Conservation (phyloP, 192 early-diverging fungal species). For the Gamsiella multidivaricata region DNA sequence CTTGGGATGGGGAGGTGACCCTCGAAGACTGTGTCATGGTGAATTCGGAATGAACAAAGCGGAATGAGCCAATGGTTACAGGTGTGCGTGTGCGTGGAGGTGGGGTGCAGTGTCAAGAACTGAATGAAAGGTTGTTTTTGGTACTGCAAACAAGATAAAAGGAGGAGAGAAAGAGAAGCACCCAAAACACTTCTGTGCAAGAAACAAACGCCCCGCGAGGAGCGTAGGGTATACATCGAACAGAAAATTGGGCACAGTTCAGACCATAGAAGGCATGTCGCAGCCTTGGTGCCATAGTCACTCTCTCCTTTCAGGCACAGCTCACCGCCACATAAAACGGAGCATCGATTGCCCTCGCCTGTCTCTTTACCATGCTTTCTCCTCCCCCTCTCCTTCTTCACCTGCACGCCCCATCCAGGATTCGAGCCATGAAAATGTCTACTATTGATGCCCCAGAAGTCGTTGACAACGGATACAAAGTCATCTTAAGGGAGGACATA, state of each 20-base stretch:
- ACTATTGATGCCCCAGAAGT: background rate
- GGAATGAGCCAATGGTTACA: background rate
- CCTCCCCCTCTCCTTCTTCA: no score
- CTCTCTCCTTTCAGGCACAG: no score
- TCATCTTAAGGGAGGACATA: background rate
- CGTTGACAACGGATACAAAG: background rate
- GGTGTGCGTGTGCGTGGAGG: background rate
- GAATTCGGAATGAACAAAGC: background rate
- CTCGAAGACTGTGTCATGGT: slow-evolving; percentile 30
- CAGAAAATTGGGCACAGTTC: no score
- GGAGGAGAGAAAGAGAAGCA: background rate
- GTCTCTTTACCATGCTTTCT: no score
- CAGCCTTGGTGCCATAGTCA: no score
- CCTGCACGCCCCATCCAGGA: no score
- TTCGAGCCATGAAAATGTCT: background rate
- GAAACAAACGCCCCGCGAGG: no score
- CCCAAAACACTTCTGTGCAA: no score
- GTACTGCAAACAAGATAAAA: background rate
- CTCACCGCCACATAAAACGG: no score
- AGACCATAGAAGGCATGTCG: no score
- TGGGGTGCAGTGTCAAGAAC: background rate
- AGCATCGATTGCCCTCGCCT: no score
- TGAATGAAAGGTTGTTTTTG: background rate
- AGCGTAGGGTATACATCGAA: no score
- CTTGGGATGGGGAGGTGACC: slow-evolving; percentile 19